A percentile compares a stretch with the other conserved stretches of the same genome.
Conservation (phyloP, 192 early-diverging fungal species). For the Funneliformis geosporum region DNA sequence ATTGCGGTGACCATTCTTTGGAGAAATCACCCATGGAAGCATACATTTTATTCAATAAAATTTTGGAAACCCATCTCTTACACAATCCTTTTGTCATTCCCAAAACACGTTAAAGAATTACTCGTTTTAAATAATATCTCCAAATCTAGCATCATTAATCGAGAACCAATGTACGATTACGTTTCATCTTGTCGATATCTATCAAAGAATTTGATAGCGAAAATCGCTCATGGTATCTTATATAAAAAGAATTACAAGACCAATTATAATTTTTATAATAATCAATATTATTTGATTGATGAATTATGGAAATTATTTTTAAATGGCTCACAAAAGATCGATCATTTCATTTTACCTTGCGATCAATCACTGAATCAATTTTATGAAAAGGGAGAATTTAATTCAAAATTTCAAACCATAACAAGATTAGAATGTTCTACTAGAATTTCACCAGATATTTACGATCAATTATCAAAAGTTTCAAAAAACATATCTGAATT, state of each 20-base stretch:
- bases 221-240: neutral
- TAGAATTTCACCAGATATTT: neutral
- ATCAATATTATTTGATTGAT: neutral
- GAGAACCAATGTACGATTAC: neutral
- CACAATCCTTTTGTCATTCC: neutral
- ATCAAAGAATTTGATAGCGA: neutral
- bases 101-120: neutral
- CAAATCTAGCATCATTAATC: neutral
- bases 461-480: neutral
- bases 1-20: neutral
- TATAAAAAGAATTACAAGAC: neutral
- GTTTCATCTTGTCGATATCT: neutral
- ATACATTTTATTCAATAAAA: neutral
- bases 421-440: neutral
- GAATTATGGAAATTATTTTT: neutral
- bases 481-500: neutral
- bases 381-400: neutral
- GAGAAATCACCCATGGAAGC: neutral
- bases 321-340: neutral
- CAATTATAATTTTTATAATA: neutral
- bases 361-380: neutral
- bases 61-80: neutral
- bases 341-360: neutral
- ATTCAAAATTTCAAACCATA: neutral
- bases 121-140: neutral